Percentiles rank a stretch among this genome's conserved stretches.
phyloP scores from a whole-genome alignment of 345 rosid genomes.

The Moringa oleifera region DNA sequence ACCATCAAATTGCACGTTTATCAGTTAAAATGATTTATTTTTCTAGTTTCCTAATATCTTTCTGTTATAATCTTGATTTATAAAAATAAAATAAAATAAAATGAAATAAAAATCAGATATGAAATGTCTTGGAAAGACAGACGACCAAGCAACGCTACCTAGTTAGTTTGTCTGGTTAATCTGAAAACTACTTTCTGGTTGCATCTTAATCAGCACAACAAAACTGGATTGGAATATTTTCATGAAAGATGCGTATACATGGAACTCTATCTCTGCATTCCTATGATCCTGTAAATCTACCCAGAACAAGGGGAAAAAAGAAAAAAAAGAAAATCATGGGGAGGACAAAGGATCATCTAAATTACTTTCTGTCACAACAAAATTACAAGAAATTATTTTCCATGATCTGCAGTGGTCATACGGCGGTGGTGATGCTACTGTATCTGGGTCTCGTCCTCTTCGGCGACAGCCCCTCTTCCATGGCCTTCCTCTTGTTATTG shows the following conservation, averaged over 20 bases:
- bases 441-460: conserved; percentile 49
- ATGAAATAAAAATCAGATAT: no score
- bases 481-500: conserved; percentile 52
- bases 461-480: conserved; percentile 50
- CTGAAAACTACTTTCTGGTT: no score
- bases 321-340: not conserved
- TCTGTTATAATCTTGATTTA: no score
- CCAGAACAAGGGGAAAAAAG: no score
- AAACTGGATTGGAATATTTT: not conserved
- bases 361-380: conserved; percentile 5
- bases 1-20: no score
- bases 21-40: no score
- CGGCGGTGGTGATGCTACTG: conserved; percentile 29
- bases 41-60: no score
- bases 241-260: not conserved
- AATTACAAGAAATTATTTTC: not conserved
- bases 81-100: no score
- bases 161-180: no score
- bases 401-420: conserved; percentile 18
- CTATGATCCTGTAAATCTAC: not conserved
- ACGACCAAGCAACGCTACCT: no score
- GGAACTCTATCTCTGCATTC: not conserved
- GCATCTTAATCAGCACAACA: not conserved
- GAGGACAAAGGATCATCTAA: not conserved
- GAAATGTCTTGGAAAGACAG: no score